Conservation (phyloP, 2,329 filamentous ascomycete genomes). For the Aspergillus latus region DNA sequence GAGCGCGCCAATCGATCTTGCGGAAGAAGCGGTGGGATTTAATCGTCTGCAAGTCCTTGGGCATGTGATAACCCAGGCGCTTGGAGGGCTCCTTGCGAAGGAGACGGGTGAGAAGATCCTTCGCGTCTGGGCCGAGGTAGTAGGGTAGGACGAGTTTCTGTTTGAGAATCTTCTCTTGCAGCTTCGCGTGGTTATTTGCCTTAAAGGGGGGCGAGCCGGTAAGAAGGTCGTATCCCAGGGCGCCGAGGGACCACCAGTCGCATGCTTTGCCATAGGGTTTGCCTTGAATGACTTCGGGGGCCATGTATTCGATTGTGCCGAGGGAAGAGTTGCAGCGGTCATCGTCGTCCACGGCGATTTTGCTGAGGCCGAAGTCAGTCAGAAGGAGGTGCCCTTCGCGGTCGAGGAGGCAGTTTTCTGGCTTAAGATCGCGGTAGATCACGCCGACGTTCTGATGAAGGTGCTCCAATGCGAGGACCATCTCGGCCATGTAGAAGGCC, state of each 20-base stretch:
- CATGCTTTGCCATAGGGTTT: constrained; percentile 90
- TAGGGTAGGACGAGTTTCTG: constrained; percentile 88
- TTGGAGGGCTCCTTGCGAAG: constrained; percentile 91
- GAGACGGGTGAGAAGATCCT: constrained; percentile 86
- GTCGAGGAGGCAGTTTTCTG: constrained; percentile 94
- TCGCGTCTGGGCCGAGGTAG: constrained; percentile 86
- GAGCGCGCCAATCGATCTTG: constrained; percentile 89
- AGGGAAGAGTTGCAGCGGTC: constrained; percentile 82
- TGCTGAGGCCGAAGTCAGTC: constrained; percentile 95
- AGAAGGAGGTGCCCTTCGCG: constrained; percentile 86
- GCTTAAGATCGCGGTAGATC: constrained; percentile 95
- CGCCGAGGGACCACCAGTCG: constrained; percentile 98
- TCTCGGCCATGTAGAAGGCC: constrained; percentile 98
- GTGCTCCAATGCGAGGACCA: constrained; percentile 90
- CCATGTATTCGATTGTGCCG: constrained; percentile 98
- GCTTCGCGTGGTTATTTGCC: constrained; percentile 88
- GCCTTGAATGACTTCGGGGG: constrained; percentile 86
- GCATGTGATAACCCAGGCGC: constrained; percentile 82
- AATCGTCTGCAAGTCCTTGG: constrained; percentile 79
- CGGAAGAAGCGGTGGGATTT: constrained; percentile 96
- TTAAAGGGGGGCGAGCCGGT: constrained; percentile 90
- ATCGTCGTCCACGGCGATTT: constrained; percentile 75
- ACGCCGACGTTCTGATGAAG: constrained; percentile 90
- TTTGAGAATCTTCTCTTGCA: constrained; percentile 92
- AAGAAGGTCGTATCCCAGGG: constrained; percentile 86